Percentiles rank a stretch among this genome's conserved stretches.
phyloP scores from a whole-genome alignment of 495 filamentous ascomycete genomes.

The Penicillium waksmanii region DNA sequence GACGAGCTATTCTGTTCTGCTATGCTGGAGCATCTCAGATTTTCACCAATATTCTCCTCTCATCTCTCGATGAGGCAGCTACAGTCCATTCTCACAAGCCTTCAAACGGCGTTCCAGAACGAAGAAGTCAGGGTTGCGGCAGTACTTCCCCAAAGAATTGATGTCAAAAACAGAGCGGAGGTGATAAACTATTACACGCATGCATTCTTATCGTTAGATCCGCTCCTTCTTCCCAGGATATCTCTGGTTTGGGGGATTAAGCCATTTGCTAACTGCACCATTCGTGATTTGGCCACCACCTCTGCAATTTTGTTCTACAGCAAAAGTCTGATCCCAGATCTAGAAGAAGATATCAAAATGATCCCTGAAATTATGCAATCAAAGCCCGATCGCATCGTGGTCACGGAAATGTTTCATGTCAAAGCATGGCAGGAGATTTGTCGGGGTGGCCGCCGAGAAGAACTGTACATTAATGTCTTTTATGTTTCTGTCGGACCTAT shows the following conservation, averaged over 20 bases:
- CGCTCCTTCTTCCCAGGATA: no score
- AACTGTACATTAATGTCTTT: not conserved
- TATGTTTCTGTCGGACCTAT: not conserved
- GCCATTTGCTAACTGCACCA: not conserved
- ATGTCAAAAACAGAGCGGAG: not conserved
- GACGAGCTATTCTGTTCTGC: no score
- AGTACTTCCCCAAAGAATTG: not conserved
- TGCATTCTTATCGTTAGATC: not conserved
- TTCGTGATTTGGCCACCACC: not conserved
- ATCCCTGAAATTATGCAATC: not conserved
- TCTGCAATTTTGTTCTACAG: not conserved
- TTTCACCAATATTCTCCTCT: not conserved
- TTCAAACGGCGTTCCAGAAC: not conserved
- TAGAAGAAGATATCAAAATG: constrained; percentile 1
- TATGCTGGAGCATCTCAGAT: no score
- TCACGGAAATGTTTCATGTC: constrained; percentile 9
- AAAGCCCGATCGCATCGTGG: not conserved
- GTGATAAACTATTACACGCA: not conserved
- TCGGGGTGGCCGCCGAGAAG: not conserved
- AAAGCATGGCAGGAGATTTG: not conserved
- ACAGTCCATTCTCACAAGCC: not conserved
- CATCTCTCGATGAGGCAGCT: not conserved
- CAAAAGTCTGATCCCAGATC: not conserved
- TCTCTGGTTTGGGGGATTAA: no score
- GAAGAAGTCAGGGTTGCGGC: not conserved